Evolutionary conservation across 2,329 filamentous ascomycete species (phyloP).

Genomic region (Cordyceps pruinosa): DNA sequence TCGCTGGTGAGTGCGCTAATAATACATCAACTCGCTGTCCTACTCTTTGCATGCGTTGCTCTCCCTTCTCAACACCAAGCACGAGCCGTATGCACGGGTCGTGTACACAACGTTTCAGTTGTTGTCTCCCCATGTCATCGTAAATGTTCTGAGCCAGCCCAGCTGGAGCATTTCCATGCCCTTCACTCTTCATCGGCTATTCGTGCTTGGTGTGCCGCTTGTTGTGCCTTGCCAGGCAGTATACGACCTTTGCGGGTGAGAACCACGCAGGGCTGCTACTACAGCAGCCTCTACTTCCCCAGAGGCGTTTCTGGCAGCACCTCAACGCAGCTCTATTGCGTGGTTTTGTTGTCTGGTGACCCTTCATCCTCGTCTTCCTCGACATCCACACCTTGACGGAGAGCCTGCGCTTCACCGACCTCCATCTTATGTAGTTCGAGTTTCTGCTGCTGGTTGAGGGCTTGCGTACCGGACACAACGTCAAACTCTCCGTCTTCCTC

Average conservation of each 20-base stretch:
- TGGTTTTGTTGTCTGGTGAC: neutral
- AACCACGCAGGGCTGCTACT: neutral
- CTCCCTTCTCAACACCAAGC: neutral
- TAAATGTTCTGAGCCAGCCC: neutral
- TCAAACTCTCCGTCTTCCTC: conserved; percentile 38
- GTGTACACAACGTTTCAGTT: neutral
- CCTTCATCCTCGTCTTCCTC: conserved; percentile 31
- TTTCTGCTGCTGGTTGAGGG: conserved; percentile 41
- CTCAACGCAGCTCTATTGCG: neutral
- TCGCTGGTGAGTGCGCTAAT: neutral
- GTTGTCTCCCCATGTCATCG: neutral
- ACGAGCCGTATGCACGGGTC: neutral
- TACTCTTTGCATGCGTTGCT: neutral
- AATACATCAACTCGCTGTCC: neutral
- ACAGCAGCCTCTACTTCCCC: neutral
- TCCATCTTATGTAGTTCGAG: conserved; percentile 52
- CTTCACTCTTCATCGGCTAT: neutral
- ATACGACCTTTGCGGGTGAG: neutral
- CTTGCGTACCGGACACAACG: conserved; percentile 36
- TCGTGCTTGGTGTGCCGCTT: neutral
- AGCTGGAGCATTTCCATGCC: neutral
- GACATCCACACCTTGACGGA: conserved; percentile 33
- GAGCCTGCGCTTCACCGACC: conserved; percentile 48
- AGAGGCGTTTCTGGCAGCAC: neutral
- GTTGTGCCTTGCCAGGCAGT: neutral